A percentile compares a stretch with the other conserved stretches of the same genome.
phyloP scores from a whole-genome alignment of 2,329 filamentous ascomycete species.

The Diaporthe longicolla region DNA sequence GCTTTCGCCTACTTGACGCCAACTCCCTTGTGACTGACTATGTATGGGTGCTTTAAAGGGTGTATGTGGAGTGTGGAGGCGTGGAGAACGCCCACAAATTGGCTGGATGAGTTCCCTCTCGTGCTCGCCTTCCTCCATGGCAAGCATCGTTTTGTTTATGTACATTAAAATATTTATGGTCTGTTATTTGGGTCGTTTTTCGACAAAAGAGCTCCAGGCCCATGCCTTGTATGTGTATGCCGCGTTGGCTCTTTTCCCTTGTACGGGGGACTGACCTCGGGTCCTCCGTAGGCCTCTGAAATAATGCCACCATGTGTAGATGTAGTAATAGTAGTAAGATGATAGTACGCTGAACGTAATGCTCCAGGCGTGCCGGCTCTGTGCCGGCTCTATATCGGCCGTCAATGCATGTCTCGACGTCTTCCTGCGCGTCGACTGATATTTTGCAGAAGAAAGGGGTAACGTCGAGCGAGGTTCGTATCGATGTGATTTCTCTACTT shows the following conservation, averaged over 20 bases:
- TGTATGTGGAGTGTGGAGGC: neutral
- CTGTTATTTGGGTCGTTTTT: constrained; percentile 13
- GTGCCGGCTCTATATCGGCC: constrained; percentile 4
- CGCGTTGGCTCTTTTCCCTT: neutral
- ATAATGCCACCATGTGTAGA: neutral
- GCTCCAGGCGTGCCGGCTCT: constrained; percentile 8
- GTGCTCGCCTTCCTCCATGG: neutral
- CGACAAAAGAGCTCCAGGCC: constrained; percentile 32
- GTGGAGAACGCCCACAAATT: neutral
- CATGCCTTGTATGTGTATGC: constrained; percentile 21
- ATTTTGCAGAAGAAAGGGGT: neutral
- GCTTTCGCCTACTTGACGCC: constrained; percentile 10
- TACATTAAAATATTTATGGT: constrained; percentile 29
- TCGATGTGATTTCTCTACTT: neutral
- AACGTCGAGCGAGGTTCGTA: neutral
- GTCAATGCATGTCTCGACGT: neutral
- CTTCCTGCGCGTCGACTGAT: neutral
- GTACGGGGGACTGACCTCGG: neutral
- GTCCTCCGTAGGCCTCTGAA: neutral
- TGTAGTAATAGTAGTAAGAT: neutral
- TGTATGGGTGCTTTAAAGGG: neutral
- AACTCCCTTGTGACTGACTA: neutral
- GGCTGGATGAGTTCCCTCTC: neutral
- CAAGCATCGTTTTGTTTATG: constrained; percentile 12
- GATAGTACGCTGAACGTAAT: constrained; percentile 4